Percentiles rank a stretch among this genome's conserved stretches.
These are phyloP conservation scores for Tulasnella sp. DNA, from an alignment of 768 basidiomycete genomes.

Conservation along the genomic window DNA sequence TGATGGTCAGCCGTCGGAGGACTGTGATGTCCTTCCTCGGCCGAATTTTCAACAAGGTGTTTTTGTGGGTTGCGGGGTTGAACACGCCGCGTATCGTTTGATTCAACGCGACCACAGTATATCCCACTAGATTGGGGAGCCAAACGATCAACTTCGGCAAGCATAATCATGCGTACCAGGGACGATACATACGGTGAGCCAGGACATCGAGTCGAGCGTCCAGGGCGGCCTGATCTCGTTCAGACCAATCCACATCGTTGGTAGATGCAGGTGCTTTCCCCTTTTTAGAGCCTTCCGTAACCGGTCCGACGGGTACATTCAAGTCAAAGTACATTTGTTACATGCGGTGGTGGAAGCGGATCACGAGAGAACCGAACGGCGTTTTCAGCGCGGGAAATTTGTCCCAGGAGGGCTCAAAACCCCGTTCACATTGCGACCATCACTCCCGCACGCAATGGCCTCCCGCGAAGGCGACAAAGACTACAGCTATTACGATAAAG, in stretches of 20 bases:
- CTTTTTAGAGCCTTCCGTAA: conserved; percentile 11
- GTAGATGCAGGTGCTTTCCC: neutral
- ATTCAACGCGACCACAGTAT: conserved; percentile 76
- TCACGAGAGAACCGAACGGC: conserved; percentile 14
- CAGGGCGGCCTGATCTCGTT: conserved; percentile 34
- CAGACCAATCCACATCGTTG: conserved; percentile 24
- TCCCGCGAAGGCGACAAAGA: conserved; percentile 20
- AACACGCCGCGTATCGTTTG: conserved; percentile 72
- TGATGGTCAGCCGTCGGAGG: conserved; percentile 77
- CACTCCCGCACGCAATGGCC: neutral
- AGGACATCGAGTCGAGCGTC: conserved; percentile 30
- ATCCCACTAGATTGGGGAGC: conserved; percentile 69
- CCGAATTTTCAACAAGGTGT: conserved; percentile 65
- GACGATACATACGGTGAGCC: conserved; percentile 11
- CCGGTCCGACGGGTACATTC: conserved; percentile 37
- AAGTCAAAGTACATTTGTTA: conserved; percentile 37
- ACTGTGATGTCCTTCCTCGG: conserved; percentile 65
- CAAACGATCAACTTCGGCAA: neutral
- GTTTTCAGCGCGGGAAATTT: neutral
- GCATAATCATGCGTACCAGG: neutral
- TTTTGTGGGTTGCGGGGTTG: conserved; percentile 70
- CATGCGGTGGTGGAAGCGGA: conserved; percentile 3
- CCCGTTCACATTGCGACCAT: neutral
- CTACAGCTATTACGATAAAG: conserved; percentile 7
- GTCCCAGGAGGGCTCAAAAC: neutral